These are phyloP conservation scores for Geotrichum klebahnii DNA, from an alignment of 1,139 yeast species.

Conservation along the genomic window DNA sequence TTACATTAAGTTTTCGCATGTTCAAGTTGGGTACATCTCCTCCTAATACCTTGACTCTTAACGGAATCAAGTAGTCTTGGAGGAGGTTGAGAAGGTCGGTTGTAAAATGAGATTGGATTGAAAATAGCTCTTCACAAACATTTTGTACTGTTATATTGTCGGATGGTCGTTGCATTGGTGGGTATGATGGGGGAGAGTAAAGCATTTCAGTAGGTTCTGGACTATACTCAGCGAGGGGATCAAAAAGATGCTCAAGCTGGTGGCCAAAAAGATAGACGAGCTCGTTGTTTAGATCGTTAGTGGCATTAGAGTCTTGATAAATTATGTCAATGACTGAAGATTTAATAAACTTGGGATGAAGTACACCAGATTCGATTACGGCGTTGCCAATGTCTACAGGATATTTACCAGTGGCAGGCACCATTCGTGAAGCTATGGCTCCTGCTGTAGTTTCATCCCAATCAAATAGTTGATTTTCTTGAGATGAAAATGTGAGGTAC, in stretches of 20 bases:
- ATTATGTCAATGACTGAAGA: constrained; percentile 69
- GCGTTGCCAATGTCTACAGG: constrained; percentile 58
- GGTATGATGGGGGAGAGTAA: constrained; percentile 51
- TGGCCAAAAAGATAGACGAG: constrained; percentile 73
- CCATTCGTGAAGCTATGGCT: constrained; percentile 59
- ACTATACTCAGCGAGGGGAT: constrained; percentile 83
- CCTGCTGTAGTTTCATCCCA: constrained; percentile 83
- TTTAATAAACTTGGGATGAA: constrained; percentile 52
- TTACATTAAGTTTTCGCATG: constrained; percentile 62
- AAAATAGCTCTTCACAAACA: constrained; percentile 61
- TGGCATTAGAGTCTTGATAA: constrained; percentile 51
- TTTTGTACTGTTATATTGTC: constrained; percentile 39
- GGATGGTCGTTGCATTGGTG: constrained; percentile 26
- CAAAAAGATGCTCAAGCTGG: constrained; percentile 82
- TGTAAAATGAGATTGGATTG: constrained; percentile 70
- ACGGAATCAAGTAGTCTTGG: constrained; percentile 73
- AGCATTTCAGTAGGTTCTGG: constrained; percentile 77
- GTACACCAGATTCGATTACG: constrained; percentile 52
- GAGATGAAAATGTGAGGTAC: constrained; percentile 16
- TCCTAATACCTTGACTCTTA: constrained; percentile 64
- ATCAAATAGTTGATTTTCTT: constrained; percentile 24
- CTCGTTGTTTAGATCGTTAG: constrained; percentile 63
- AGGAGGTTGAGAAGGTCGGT: constrained; percentile 65
- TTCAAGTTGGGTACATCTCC: constrained; percentile 47
- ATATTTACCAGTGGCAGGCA: constrained; percentile 46